These are phyloP conservation scores for Nyctanthes arbortristis DNA, from an alignment of 257 asterid species.

Conservation along the genomic window DNA sequence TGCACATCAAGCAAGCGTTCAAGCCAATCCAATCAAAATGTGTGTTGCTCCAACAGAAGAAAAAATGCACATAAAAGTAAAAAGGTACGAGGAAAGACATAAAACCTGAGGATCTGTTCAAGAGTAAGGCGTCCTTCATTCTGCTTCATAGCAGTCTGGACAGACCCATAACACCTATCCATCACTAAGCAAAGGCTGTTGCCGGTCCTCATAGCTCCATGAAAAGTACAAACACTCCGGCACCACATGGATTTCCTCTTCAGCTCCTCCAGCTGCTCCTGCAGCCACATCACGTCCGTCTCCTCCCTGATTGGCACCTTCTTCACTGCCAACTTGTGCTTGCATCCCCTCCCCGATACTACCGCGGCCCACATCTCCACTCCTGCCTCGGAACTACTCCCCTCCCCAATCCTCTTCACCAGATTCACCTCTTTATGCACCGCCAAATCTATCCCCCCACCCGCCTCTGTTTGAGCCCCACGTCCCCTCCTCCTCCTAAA, in stretches of 20 bases:
- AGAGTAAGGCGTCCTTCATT: constrained; percentile 94
- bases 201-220: constrained; percentile 70
- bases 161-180: constrained; percentile 92
- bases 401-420: constrained; percentile 69
- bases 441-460: constrained; percentile 66
- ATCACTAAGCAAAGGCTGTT: constrained; percentile 73
- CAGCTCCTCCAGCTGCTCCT: constrained; percentile 81
- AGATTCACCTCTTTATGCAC: constrained; percentile 68
- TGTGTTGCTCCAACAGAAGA: no score
- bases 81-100: constrained; percentile 15
- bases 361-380: constrained; percentile 79
- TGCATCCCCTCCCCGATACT: constrained; percentile 55
- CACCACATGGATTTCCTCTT: constrained; percentile 94
- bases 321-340: constrained; percentile 83
- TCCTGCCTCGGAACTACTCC: constrained; percentile 48
- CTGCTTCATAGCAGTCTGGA: constrained; percentile 80
- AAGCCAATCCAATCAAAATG: constrained; percentile 7
- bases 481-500: constrained; percentile 30
- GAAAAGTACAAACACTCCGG: constrained; percentile 90
- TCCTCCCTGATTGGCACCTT: constrained; percentile 67
- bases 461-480: constrained; percentile 34
- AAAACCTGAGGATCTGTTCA: constrained; percentile 94
- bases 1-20: not conserved
- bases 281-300: constrained; percentile 83
- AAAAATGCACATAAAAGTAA: not conserved